Percentiles rank a stretch among this genome's conserved stretches.
Evolutionary conservation across 2,329 filamentous ascomycete species (phyloP).

Genomic region (Pleurostoma richardsiae): DNA sequence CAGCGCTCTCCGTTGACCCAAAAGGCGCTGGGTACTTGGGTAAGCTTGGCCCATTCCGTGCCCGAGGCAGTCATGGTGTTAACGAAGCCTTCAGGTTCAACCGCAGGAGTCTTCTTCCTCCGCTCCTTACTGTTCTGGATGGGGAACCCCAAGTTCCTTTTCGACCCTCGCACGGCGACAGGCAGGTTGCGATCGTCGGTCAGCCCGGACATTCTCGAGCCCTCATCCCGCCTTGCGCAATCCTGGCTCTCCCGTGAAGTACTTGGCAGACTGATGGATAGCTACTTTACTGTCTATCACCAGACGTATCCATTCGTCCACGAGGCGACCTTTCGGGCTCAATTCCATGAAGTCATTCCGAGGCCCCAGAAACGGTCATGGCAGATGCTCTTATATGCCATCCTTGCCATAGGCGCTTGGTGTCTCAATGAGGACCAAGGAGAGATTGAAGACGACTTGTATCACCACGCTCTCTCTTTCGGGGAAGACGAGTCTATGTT

Average conservation of each 20-base stretch:
- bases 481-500: constrained; percentile 21
- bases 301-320: constrained; percentile 38
- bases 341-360: constrained; percentile 24
- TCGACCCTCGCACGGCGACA: background rate
- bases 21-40: constrained; percentile 26
- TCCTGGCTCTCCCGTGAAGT: constrained; percentile 17
- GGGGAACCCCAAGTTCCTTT: constrained; percentile 10
- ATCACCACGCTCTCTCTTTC: constrained; percentile 19
- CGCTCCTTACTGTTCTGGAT: constrained; percentile 18
- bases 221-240: constrained; percentile 12
- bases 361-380: constrained; percentile 21
- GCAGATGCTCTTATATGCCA: constrained; percentile 28
- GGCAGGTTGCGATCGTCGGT: background rate
- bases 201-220: constrained; percentile 1
- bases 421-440: constrained; percentile 17
- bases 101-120: constrained; percentile 22
- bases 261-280: constrained; percentile 20
- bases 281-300: constrained; percentile 40
- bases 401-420: constrained; percentile 31
- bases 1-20: constrained; percentile 26
- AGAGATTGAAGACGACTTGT: constrained; percentile 21
- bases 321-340: constrained; percentile 28
- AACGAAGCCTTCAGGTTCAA: constrained; percentile 13
- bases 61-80: background rate
- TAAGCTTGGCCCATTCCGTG: background rate